Conservation (phyloP, 148 eudicot species). For the Camellia japonica region DNA sequence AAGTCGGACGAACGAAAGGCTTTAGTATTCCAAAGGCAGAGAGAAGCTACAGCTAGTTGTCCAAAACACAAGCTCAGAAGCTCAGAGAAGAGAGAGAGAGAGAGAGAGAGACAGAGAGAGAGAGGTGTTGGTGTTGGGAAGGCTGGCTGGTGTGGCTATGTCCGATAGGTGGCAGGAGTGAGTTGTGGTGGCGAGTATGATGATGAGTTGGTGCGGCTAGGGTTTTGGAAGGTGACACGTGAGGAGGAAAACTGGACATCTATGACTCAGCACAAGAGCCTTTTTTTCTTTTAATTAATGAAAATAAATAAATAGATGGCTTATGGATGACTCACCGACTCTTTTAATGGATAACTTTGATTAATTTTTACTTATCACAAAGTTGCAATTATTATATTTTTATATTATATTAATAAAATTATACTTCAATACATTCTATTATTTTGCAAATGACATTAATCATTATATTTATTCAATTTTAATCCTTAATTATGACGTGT, state of each 20-base stretch:
- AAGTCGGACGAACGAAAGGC: slow-evolving; percentile 25
- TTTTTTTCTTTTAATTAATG: too few relatives aligned
- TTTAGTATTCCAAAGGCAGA: neutral
- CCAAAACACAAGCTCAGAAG: too few relatives aligned
- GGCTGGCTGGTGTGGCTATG: neutral
- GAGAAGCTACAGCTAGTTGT: neutral
- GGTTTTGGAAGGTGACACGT: slow-evolving; percentile 47
- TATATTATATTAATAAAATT: too few relatives aligned
- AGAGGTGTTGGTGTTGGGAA: neutral
- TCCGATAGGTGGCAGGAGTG: neutral
- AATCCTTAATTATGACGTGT: too few relatives aligned
- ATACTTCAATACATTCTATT: too few relatives aligned
- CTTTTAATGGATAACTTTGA: too few relatives aligned
- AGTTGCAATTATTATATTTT: too few relatives aligned
- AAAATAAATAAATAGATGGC: too few relatives aligned
- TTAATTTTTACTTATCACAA: too few relatives aligned
- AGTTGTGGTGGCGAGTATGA: neutral
- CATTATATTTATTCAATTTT: too few relatives aligned
- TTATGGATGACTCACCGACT: too few relatives aligned
- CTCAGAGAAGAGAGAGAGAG: neutral
- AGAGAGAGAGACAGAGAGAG: neutral
- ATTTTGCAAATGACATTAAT: too few relatives aligned
- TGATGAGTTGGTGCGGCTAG: slow-evolving; percentile 14
- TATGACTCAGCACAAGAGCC: slow-evolving; percentile 23
- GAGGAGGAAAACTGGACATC: slow-evolving; percentile 30